Evolutionary conservation across 805 yeast genomes (phyloP), one percentile per base, ranked within the genome.

Genomic region (Candida suzukii): DNA sequence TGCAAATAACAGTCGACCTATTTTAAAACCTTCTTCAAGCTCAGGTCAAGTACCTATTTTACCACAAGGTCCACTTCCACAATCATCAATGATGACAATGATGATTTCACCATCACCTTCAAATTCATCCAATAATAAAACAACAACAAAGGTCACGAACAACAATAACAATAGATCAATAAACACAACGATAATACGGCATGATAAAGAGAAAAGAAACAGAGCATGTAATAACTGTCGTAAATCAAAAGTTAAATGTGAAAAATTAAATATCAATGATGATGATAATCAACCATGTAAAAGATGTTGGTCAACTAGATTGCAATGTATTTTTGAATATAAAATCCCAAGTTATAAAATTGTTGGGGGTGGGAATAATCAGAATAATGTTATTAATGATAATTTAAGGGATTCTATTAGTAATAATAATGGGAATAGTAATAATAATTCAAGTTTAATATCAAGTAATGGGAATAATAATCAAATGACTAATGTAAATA

Each of bases 171-270:
- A n/a, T 8, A 7, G 6, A 29, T 20, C 39, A 3, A 28, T 37
- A 19, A 31, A 25, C 19, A 38, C 41, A 21, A 31, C 24, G 22
- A 17, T 38, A 8, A 31, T 38, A 21, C 14, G 41, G n/a, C 41
- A 38, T 22, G 41, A 38, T 18, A 50, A 47, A 29, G 57, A 47
- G 26, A 61, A 56, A 41, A 47, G 70, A 36, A 58, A 58, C 29
- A 78, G 74, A 51, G 87, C 88, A 3, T 81, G 88, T 56, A 66
- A 75, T 20, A 67, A 69, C 49, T 81, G 88, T 54, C 71, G 83
- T 42, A 67, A 67, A 51, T 67, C 81, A 19, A 81, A 81, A 57
- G 79, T 80, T 22, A 78, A 71, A 56, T 81, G 88, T 50, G 69
- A 68, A 30, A 77, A 77, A 50, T 50, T 63, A 6, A 64, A 62